Percentiles rank a stretch among this genome's conserved stretches.
Conservation (phyloP, 352 stramenopile species). For the Phytophthora quininea region DNA sequence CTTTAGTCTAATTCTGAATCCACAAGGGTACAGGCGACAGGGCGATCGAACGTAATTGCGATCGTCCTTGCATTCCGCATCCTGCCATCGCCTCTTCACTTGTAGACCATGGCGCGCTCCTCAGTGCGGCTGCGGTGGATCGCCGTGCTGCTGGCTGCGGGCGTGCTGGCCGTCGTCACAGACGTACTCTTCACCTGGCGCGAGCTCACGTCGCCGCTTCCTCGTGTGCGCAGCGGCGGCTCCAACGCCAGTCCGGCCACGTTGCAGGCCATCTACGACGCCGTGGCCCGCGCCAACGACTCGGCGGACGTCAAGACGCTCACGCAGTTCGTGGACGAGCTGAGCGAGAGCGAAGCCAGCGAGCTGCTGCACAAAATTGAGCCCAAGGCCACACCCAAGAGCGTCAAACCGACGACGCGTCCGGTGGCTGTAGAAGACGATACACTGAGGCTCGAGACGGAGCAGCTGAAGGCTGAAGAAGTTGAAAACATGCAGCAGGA, state of each 20-base stretch:
- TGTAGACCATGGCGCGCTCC: constrained; percentile 21
- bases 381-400: constrained; percentile 1
- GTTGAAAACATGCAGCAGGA: constrained; percentile 19
- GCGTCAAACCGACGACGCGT: too few species aligned
- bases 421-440: constrained; percentile 15
- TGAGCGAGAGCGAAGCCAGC: constrained; percentile 29
- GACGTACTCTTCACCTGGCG: constrained; percentile 43
- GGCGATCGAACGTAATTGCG: background rate
- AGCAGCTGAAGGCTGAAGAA: constrained; percentile 28
- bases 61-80: constrained; percentile 3
- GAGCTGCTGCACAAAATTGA: constrained; percentile 29
- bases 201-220: constrained; percentile 19
- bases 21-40: too few species aligned
- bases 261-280: constrained; percentile 25
- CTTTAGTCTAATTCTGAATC: too few species aligned
- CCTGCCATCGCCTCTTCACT: constrained; percentile 12
- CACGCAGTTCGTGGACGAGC: constrained; percentile 27
- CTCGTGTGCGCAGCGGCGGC: constrained; percentile 4
- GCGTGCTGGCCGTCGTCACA: constrained; percentile 38
- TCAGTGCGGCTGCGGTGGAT: constrained; percentile 36
- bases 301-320: constrained; percentile 26
- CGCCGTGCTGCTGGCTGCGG: constrained; percentile 24
- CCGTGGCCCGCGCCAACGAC: constrained; percentile 26
- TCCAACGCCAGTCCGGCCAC: constrained; percentile 14
- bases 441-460: constrained; percentile 25